Evolutionary conservation across 2,329 filamentous ascomycete species (phyloP).

Genomic region (Colletotrichum godetiae): DNA sequence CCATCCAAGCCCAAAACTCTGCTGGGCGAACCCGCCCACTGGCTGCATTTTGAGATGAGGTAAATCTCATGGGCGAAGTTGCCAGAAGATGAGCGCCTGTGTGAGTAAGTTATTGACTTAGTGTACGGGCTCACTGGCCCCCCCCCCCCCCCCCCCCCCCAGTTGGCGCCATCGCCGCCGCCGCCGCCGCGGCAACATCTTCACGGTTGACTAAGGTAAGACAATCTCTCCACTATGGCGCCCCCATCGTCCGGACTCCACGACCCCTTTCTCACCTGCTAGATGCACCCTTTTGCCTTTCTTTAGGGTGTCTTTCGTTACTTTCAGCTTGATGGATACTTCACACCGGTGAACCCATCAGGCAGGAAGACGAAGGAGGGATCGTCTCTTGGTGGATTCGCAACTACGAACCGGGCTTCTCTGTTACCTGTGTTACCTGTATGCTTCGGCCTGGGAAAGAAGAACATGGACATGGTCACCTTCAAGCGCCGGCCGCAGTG

Average conservation of each 20-base stretch:
- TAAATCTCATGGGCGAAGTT: neutral
- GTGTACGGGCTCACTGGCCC: neutral
- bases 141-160: neutral
- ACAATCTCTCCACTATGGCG: neutral
- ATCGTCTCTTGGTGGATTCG: neutral
- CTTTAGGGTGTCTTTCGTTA: too few species aligned
- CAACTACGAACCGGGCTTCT: neutral
- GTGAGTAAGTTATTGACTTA: neutral
- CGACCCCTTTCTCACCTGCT: conserved; percentile 4
- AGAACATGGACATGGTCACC: neutral
- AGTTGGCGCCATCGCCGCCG: neutral
- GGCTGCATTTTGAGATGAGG: neutral
- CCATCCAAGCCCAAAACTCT: neutral
- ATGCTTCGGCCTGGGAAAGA: neutral
- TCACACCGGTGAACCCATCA: conserved; percentile 12
- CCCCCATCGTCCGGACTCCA: neutral
- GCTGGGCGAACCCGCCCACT: neutral
- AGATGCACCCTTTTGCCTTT: conserved; percentile 17
- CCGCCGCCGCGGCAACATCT: conserved; percentile 1
- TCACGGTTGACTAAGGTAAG: neutral
- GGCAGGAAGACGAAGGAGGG: neutral
- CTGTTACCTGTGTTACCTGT: neutral
- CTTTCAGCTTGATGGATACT: neutral
- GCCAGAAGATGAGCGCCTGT: neutral
- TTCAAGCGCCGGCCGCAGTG: neutral